These are phyloP conservation scores for Debaryomyces coudertii DNA, from an alignment of 1,139 yeast genomes.

Conservation along the genomic window DNA sequence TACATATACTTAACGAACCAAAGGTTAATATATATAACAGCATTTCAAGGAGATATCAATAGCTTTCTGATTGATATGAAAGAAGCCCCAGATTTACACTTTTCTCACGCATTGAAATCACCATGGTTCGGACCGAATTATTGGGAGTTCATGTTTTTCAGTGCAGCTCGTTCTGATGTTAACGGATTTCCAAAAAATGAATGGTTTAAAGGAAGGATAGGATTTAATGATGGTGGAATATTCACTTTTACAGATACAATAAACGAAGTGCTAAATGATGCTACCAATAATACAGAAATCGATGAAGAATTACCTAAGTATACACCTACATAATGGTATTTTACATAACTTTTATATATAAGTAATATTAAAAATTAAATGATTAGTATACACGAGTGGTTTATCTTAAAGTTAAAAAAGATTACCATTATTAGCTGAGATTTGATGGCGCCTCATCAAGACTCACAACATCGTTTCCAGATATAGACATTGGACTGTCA, in stretches of 20 bases:
- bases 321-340: slow-evolving; percentile 8
- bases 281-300: slow-evolving; percentile 38
- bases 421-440: background rate
- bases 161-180: slow-evolving; percentile 28
- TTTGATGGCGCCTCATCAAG: slow-evolving; percentile 22
- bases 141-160: slow-evolving; percentile 48
- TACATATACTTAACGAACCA: slow-evolving; percentile 40
- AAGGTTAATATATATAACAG: slow-evolving; percentile 41
- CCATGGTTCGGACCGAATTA: slow-evolving; percentile 62
- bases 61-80: slow-evolving; percentile 38
- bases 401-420: background rate
- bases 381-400: background rate
- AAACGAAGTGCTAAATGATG: slow-evolving; percentile 33
- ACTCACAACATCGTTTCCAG: slow-evolving; percentile 16
- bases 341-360: background rate
- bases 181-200: slow-evolving; percentile 49
- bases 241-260: slow-evolving; percentile 39
- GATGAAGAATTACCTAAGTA: slow-evolving; percentile 53
- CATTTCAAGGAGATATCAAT: slow-evolving; percentile 42
- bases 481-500: slow-evolving; percentile 24
- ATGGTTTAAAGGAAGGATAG: slow-evolving; percentile 40
- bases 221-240: slow-evolving; percentile 54
- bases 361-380: slow-evolving; percentile 1
- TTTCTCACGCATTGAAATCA: slow-evolving; percentile 44
- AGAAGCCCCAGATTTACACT: slow-evolving; percentile 25